phyloP scores from a whole-genome alignment of 2,329 filamentous ascomycete species.

The Claviceps humidiphila region DNA sequence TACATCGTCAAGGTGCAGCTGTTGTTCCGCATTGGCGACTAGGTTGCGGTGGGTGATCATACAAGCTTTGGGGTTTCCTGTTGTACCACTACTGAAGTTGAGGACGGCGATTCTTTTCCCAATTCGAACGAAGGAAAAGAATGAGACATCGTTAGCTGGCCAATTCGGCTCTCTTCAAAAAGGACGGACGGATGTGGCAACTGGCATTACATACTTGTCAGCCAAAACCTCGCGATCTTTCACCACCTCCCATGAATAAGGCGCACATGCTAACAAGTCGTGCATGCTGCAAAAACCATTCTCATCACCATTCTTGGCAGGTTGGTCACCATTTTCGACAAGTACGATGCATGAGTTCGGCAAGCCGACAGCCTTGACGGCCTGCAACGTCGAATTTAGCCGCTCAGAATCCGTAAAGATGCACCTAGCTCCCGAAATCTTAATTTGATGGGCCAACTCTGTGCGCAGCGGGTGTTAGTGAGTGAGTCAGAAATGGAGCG shows the following conservation, averaged over 20 bases:
- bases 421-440: background rate
- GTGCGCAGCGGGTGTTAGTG: background rate
- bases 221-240: background rate
- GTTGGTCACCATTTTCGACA: background rate
- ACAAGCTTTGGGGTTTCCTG: background rate
- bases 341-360: background rate
- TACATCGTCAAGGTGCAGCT: background rate
- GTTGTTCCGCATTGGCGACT: background rate
- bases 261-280: background rate
- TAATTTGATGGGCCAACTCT: background rate
- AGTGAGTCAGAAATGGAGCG: background rate
- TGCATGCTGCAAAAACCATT: background rate
- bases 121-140: no score
- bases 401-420: background rate
- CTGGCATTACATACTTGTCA: background rate
- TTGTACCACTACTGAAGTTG: background rate
- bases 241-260: background rate
- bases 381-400: background rate
- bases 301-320: background rate
- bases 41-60: background rate
- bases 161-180: background rate
- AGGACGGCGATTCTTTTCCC: background rate
- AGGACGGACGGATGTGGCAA: no score
- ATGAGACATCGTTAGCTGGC: background rate
- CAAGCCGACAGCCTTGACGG: background rate